Percentiles rank a stretch among this genome's conserved stretches.
phyloP scores from a whole-genome alignment of 257 asterid genomes.

The Solanum bulbocastanum region DNA sequence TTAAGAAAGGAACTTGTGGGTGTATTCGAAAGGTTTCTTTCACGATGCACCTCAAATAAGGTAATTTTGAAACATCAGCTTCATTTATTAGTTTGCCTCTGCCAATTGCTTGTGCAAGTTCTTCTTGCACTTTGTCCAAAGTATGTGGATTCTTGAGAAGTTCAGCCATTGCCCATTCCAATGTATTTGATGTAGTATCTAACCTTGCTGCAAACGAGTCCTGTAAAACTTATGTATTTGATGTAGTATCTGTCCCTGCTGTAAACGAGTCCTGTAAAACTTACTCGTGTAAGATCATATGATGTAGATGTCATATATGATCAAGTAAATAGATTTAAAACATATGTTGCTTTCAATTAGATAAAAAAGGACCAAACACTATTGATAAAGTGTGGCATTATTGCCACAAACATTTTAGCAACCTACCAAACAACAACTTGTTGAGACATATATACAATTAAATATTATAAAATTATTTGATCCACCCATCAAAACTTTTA shows the following conservation, averaged over 20 bases:
- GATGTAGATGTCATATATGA: not conserved
- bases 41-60: constrained; percentile 10
- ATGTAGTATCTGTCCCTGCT: constrained; percentile 17
- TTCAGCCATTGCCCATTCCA: constrained; percentile 27
- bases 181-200: constrained; percentile 3
- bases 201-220: constrained; percentile 20
- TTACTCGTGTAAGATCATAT: not conserved
- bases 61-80: constrained; percentile 2
- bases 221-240: not conserved
- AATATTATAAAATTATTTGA: too few species aligned
- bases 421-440: too few species aligned
- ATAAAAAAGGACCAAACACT: too few species aligned
- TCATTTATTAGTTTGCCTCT: constrained; percentile 11
- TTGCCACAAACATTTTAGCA: too few species aligned
- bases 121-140: constrained; percentile 14
- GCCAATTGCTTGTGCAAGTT: constrained; percentile 13
- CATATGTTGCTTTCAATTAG: too few species aligned
- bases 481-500: too few species aligned
- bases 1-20: constrained; percentile 13
- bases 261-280: constrained; percentile 10
- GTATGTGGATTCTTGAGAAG: constrained; percentile 3
- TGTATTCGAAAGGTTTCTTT: constrained; percentile 19
- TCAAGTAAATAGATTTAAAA: too few species aligned
- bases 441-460: too few species aligned
- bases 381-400: too few species aligned